Percentiles rank a stretch among this genome's conserved stretches.
These are phyloP conservation scores for Entomortierella chlamydospora DNA, from an alignment of 192 early-diverging fungal genomes.

Conservation along the genomic window DNA sequence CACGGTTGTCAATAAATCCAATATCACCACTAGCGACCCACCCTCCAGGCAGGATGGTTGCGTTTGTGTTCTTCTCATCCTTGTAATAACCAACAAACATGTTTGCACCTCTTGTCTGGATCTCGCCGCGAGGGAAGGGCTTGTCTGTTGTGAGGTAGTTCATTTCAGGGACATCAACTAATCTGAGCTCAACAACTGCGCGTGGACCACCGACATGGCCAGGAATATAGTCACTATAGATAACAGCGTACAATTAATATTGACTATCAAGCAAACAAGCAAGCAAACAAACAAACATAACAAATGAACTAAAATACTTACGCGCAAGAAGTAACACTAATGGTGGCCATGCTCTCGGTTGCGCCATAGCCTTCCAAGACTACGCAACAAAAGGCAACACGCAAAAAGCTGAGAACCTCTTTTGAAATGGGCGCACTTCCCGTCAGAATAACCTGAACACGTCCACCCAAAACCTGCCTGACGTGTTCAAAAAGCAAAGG, in stretches of 20 bases:
- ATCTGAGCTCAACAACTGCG: conserved; percentile 71
- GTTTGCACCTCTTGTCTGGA: conserved; percentile 77
- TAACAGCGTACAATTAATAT: conserved; percentile 25
- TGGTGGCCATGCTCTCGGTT: conserved; percentile 54
- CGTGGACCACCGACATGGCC: conserved; percentile 83
- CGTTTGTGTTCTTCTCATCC: conserved; percentile 78
- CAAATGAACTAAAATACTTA: conserved; percentile 12
- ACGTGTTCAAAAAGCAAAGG: conserved; percentile 86
- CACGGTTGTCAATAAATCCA: conserved; percentile 72
- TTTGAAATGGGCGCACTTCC: conserved; percentile 76
- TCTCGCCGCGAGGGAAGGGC: conserved; percentile 87
- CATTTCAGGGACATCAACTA: conserved; percentile 89
- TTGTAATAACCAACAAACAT: conserved; percentile 87
- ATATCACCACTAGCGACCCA: conserved; percentile 91
- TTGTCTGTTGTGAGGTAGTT: conserved; percentile 78
- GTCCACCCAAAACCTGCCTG: conserved; percentile 79
- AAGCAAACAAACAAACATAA: conserved; percentile 8
- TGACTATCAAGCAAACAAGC: not conserved
- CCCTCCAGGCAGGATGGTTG: conserved; percentile 79
- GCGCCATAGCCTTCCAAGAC: conserved; percentile 69
- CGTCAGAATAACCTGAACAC: conserved; percentile 65
- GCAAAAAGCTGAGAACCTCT: conserved; percentile 72
- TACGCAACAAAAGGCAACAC: conserved; percentile 69
- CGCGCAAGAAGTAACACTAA: conserved; percentile 44
- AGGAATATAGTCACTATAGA: conserved; percentile 70